Conservation (phyloP, 495 filamentous ascomycete species). For the Xylaria castorea region DNA sequence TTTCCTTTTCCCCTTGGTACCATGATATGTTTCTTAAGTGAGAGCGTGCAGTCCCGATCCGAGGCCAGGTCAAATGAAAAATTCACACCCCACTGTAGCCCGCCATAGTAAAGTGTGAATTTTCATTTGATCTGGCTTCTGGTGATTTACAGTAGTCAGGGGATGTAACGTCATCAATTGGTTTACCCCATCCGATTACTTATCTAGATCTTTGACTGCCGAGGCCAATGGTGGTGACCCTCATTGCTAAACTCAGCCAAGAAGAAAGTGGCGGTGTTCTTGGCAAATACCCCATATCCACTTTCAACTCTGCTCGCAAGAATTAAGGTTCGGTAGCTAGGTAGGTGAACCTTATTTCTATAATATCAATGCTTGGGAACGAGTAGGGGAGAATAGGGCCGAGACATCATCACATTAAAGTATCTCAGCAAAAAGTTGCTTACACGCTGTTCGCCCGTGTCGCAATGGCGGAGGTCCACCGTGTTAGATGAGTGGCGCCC, state of each 20-base stretch:
- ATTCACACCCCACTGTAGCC: too few species aligned
- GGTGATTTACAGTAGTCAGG: too few species aligned
- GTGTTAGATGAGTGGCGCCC: not conserved
- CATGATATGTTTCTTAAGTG: not conserved
- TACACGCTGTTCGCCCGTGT: not conserved
- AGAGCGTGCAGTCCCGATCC: not conserved
- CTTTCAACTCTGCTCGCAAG: not conserved
- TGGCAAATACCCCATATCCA: not conserved
- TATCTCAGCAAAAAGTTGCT: not conserved
- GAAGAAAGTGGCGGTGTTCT: not conserved
- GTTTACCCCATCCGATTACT: too few species aligned
- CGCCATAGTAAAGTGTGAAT: too few species aligned
- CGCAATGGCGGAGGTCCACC: not conserved
- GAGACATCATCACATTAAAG: not conserved
- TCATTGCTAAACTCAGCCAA: not conserved
- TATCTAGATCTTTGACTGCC: not conserved
- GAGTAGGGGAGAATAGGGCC: not conserved
- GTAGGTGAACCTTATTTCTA: not conserved
- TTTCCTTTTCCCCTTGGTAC: too few species aligned
- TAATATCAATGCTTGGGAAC: not conserved
- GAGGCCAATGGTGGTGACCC: not conserved
- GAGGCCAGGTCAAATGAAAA: too few species aligned
- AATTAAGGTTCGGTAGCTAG: not conserved
- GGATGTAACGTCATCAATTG: too few species aligned
- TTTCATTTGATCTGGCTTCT: too few species aligned